Conservation (phyloP, 371 early-diverging fungal species). For the Apophysomyces variabilis region DNA sequence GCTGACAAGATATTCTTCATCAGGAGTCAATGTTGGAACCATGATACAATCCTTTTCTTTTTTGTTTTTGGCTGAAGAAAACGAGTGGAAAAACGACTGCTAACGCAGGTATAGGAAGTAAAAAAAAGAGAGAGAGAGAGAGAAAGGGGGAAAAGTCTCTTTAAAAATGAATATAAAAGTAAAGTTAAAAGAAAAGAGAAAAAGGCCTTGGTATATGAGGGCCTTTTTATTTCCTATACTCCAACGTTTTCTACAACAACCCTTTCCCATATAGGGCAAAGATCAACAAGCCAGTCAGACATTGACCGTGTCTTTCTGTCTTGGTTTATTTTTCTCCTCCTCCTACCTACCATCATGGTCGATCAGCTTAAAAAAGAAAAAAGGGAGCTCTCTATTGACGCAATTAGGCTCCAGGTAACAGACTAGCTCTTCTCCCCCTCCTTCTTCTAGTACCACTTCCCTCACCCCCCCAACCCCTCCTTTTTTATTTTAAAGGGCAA, state of each 20-base stretch:
- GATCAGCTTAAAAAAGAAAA: conserved; percentile 2
- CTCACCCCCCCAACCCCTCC: too few relatives aligned
- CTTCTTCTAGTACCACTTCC: background rate
- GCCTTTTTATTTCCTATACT: background rate
- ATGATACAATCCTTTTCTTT: conserved; percentile 7
- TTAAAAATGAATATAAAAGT: background rate
- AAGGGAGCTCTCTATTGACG: conserved; percentile 4
- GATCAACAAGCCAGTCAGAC: conserved; percentile 11
- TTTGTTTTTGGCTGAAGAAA: conserved; percentile 1
- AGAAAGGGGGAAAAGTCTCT: background rate
- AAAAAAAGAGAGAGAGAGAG: background rate
- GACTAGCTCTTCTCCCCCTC: background rate
- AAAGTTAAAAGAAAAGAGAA: background rate
- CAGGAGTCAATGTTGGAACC: conserved; percentile 31
- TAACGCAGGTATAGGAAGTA: conserved; percentile 11
- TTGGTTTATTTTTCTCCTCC: background rate
- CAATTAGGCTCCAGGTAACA: background rate
- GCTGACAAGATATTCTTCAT: conserved; percentile 63
- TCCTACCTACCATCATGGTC: conserved; percentile 9
- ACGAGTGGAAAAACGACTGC: conserved; percentile 1
- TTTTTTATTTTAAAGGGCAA: too few relatives aligned
- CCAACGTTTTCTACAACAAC: background rate
- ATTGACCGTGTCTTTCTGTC: background rate
- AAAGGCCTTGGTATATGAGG: background rate
- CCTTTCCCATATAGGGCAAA: background rate